A percentile compares a stretch with the other conserved stretches of the same genome.
Conservation (phyloP, 345 rosid species). For the Salix arbutifolia region DNA sequence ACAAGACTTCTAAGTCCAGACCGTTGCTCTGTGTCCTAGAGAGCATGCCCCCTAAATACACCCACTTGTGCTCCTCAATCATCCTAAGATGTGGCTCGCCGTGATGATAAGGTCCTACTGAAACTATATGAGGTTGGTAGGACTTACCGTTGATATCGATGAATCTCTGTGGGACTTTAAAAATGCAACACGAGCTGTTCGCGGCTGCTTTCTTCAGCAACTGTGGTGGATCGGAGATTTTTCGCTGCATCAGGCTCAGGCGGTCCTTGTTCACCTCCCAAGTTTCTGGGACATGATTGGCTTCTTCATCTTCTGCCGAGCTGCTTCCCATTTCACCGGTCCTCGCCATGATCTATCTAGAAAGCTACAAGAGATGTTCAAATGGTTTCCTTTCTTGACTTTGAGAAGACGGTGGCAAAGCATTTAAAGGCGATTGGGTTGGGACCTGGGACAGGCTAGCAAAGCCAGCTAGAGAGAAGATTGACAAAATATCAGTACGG, state of each 20-base stretch:
- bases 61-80: conserved; percentile 87
- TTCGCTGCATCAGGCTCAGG: conserved; percentile 33
- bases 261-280: conserved; percentile 35
- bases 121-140: conserved; percentile 65
- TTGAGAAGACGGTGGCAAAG: neutral
- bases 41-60: conserved; percentile 48
- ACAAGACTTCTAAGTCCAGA: conserved; percentile 39
- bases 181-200: conserved; percentile 41
- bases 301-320: conserved; percentile 5
- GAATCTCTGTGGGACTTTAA: conserved; percentile 42
- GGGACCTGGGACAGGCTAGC: too few relatives aligned
- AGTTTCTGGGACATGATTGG: conserved; percentile 9
- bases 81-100: conserved; percentile 42
- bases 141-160: conserved; percentile 48
- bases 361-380: neutral
- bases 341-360: neutral
- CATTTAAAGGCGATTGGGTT: too few relatives aligned
- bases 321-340: conserved; percentile 4
- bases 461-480: too few relatives aligned
- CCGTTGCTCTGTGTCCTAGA: conserved; percentile 26
- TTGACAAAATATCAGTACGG: too few relatives aligned
- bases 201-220: conserved; percentile 40
- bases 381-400: neutral
- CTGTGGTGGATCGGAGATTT: conserved; percentile 40
- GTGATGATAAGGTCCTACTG: conserved; percentile 71